Evolutionary conservation across 306 rosid species (phyloP).

Genomic region (Vicia sativa): DNA sequence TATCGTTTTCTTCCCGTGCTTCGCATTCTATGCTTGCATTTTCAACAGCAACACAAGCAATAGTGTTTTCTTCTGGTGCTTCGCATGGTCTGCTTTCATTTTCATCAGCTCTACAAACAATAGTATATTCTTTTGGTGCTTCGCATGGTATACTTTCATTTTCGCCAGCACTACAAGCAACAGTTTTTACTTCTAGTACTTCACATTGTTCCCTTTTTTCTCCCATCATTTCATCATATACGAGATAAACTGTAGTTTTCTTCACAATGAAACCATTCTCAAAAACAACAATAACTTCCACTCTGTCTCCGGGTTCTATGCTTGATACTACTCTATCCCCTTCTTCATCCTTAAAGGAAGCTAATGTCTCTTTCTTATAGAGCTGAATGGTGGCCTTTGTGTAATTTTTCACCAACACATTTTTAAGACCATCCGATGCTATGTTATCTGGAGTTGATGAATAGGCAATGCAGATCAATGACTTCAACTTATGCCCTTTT

Average conservation of each 20-base stretch:
- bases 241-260: slow-evolving; percentile 11
- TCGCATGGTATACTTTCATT: no score
- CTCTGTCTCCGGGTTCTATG: slow-evolving; percentile 15
- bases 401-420: neutral
- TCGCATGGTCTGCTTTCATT: no score
- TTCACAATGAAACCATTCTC: neutral
- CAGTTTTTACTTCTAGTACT: neutral
- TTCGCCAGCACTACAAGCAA: neutral
- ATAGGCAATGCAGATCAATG: neutral
- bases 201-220: neutral
- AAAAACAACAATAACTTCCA: slow-evolving; percentile 8
- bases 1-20: no score
- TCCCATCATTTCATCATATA: neutral
- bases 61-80: no score
- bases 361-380: slow-evolving; percentile 11
- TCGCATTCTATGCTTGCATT: no score
- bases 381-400: slow-evolving; percentile 26
- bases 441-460: neutral
- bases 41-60: no score
- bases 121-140: no score
- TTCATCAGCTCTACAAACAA: no score
- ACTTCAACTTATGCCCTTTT: neutral
- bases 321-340: slow-evolving; percentile 14
- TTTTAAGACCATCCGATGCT: neutral
- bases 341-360: slow-evolving; percentile 9